phyloP scores from a whole-genome alignment of 768 basidiomycete species.

The Pleurotus citrinopileatus region DNA sequence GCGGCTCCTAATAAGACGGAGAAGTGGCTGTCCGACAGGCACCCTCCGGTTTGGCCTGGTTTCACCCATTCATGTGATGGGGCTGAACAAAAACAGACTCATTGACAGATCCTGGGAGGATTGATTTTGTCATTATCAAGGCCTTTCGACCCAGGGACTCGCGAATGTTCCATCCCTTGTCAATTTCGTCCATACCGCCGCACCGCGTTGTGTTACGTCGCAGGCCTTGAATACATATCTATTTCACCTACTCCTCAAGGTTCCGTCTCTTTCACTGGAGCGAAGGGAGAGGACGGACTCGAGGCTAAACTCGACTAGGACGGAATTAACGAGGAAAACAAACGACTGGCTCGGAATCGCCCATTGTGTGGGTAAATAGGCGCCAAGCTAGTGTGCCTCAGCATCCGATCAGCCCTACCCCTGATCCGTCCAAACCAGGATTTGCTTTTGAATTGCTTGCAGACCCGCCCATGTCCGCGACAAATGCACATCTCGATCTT shows the following conservation, averaged over 20 bases:
- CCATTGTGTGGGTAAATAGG: background rate
- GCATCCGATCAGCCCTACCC: constrained; percentile 7
- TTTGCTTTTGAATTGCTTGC: constrained; percentile 8
- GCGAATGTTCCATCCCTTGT: constrained; percentile 1
- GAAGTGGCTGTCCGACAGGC: constrained; percentile 34
- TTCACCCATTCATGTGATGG: constrained; percentile 5
- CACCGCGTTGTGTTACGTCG: too few species aligned
- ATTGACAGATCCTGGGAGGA: constrained; percentile 1
- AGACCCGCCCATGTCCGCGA: constrained; percentile 9
- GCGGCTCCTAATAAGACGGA: constrained; percentile 36
- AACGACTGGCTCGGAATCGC: constrained; percentile 4
- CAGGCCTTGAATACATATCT: too few species aligned
- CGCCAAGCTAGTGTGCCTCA: constrained; percentile 8
- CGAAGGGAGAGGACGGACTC: too few species aligned
- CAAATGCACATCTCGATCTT: constrained; percentile 9
- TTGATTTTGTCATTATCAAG: background rate
- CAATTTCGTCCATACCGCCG: too few species aligned
- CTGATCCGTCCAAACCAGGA: constrained; percentile 7
- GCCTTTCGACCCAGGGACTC: constrained; percentile 5
- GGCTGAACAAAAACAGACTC: constrained; percentile 7
- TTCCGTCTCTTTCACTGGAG: too few species aligned
- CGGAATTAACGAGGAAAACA: background rate
- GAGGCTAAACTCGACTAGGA: background rate
- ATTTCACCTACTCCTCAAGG: too few species aligned
- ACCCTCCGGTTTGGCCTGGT: constrained; percentile 17